These are phyloP conservation scores for Cyclotella sp. DNA, from an alignment of 108 stramenopile genomes.

Conservation along the genomic window DNA sequence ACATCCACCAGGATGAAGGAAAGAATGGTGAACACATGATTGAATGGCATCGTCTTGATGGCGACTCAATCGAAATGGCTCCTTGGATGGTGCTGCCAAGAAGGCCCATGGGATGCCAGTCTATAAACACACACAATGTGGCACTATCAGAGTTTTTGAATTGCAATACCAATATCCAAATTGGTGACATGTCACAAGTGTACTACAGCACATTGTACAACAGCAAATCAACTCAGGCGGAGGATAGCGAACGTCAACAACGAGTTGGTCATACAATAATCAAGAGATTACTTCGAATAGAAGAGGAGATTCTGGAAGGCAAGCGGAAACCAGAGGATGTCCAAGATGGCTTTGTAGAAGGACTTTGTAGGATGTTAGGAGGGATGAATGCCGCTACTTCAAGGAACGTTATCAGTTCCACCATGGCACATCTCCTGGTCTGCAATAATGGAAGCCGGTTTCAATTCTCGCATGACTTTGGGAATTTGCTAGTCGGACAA, in stretches of 20 bases:
- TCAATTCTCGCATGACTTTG: slow-evolving; percentile 36
- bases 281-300: slow-evolving; percentile 9
- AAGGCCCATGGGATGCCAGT: slow-evolving; percentile 27
- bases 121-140: slow-evolving; percentile 12
- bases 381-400: slow-evolving; percentile 38
- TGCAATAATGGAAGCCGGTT: slow-evolving; percentile 20
- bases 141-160: slow-evolving; percentile 25
- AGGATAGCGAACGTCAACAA: slow-evolving; percentile 18
- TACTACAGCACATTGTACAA: slow-evolving; percentile 32
- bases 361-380: slow-evolving; percentile 19
- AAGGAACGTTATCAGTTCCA: slow-evolving; percentile 21
- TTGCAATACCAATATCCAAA: slow-evolving; percentile 33
- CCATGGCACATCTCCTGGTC: slow-evolving; percentile 25
- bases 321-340: slow-evolving; percentile 6
- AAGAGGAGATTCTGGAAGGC: slow-evolving; percentile 5
- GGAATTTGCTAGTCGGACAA: slow-evolving; percentile 28
- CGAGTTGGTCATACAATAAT: slow-evolving; percentile 10
- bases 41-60: slow-evolving; percentile 8
- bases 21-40: slow-evolving; percentile 10
- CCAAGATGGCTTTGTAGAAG: slow-evolving; percentile 22
- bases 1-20: slow-evolving; percentile 21
- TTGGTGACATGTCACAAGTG: slow-evolving; percentile 28
- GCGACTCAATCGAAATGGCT: not conserved
- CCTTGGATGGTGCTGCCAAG: slow-evolving; percentile 21
- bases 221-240: slow-evolving; percentile 28